These are phyloP conservation scores for Nicotiana benthamiana DNA, from an alignment of 257 asterid genomes.

Conservation along the genomic window DNA sequence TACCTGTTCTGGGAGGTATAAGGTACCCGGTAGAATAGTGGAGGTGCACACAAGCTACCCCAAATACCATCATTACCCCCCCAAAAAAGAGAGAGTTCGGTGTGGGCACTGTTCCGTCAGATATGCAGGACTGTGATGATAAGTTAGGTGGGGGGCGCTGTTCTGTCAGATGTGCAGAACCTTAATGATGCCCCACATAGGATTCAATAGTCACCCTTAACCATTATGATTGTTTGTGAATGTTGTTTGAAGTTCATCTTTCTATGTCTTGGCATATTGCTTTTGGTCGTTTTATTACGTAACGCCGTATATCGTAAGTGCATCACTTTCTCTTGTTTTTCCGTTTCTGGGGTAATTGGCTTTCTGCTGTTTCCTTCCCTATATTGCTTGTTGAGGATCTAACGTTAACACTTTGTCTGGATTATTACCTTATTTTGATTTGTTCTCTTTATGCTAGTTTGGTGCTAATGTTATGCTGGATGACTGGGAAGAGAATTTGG, in stretches of 20 bases:
- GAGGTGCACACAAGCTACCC: neutral
- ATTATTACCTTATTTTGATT: constrained; percentile 8
- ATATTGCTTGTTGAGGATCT: neutral
- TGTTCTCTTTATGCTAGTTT: constrained; percentile 29
- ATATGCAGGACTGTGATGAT: neutral
- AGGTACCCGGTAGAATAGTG: neutral
- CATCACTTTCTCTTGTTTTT: constrained; percentile 9
- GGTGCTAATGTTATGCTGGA: constrained; percentile 76
- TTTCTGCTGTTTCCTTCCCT: neutral
- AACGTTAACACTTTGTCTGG: neutral
- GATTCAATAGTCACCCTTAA: neutral
- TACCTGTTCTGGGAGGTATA: neutral
- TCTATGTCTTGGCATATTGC: neutral
- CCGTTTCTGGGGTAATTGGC: neutral
- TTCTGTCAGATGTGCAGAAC: constrained; percentile 1
- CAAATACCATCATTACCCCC: neutral
- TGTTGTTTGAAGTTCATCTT: neutral
- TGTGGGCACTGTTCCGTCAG: neutral
- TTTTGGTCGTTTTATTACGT: neutral
- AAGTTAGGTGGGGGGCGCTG: neutral
- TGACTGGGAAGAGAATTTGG: constrained; percentile 95
- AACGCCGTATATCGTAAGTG: neutral
- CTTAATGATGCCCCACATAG: neutral
- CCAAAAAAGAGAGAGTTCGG: neutral
- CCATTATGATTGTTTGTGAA: neutral